Evolutionary conservation across 2,329 filamentous ascomycete genomes (phyloP), one percentile per base, ranked within the genome.

Genomic region (Fusarium goolgardi): DNA sequence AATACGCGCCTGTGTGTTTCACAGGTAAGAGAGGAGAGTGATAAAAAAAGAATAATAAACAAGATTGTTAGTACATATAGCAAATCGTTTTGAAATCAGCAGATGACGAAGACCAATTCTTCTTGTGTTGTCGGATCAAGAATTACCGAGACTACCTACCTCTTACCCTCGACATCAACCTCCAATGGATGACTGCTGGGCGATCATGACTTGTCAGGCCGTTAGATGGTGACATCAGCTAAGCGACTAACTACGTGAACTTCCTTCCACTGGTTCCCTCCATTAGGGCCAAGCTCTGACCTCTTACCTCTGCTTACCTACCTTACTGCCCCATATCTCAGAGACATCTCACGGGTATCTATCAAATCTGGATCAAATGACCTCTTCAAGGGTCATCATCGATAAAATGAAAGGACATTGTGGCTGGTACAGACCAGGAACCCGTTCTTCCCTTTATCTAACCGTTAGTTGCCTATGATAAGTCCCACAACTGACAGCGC

Each of bases 201-300:
- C 44, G 37, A 68, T 59, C 59, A 46, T 59, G 49, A 43, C 54
- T 68, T 68, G 59, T 66, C 56, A 62, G 46, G 25, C 50, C 55
- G 39, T 59, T 60, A 44, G 39, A 52, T 69, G 61, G 65, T 68
- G 65, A 68, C 65, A 68, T 68, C 65, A 68, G 52, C 52, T 45
- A 65, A 52, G 61, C 61, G 52, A 53, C 61, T 57, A 41, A 39
- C 32, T 37, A 47, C 57, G 55, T 63, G 46, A 59, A 40, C 55
- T 50, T 55, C 18, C 29, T 32, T 37, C 18, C 15, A 20, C 25
- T 27, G 47, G 32, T 27, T 50, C 32, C 47, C 47, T 51, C 47
- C 34, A 51, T 35, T 45, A 46, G 43, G 53, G 53, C 59, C 53
- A 59, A 31, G 46, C 39, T 40, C 16, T 55, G 20, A 29, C 23